Evolutionary conservation across 2,329 filamentous ascomycete species (phyloP).

Genomic region (Cladosporium velox): DNA sequence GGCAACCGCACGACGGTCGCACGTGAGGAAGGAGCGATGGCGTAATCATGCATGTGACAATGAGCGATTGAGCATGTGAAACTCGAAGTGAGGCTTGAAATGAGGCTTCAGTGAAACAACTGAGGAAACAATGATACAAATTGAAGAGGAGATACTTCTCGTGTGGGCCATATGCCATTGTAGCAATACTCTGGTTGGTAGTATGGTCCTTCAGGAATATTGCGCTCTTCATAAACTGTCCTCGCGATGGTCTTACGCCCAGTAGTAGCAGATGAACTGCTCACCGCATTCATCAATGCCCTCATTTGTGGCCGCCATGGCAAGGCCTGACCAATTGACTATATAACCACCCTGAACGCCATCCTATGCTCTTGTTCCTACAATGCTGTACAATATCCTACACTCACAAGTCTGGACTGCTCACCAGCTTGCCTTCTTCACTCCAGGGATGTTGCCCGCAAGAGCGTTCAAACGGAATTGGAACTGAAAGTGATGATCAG

Average conservation of each 20-base stretch:
- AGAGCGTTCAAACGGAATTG: constrained; percentile 91
- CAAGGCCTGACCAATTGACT: neutral
- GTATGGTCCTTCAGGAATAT: neutral
- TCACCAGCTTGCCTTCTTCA: constrained; percentile 95
- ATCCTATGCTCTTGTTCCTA: constrained; percentile 12
- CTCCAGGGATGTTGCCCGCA: constrained; percentile 81
- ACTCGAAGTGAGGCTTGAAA: neutral
- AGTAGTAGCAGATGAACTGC: neutral
- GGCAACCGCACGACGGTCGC: neutral
- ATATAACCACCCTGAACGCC: constrained; percentile 3
- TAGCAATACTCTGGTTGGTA: neutral
- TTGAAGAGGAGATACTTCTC: constrained; percentile 8
- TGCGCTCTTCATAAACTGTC: neutral
- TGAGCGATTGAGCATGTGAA: neutral
- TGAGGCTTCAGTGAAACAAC: neutral
- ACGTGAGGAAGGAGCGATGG: constrained; percentile 8
- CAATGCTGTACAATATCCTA: constrained; percentile 21
- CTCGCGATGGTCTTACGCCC: constrained; percentile 4
- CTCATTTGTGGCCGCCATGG: neutral
- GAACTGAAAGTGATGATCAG: constrained; percentile 58
- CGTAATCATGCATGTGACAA: neutral
- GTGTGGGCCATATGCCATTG: neutral
- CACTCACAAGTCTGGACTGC: constrained; percentile 3
- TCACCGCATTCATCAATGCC: neutral
- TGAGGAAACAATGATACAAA: neutral